These are phyloP conservation scores for Penicillium carneum DNA, from an alignment of 2,329 filamentous ascomycete genomes.

Conservation along the genomic window DNA sequence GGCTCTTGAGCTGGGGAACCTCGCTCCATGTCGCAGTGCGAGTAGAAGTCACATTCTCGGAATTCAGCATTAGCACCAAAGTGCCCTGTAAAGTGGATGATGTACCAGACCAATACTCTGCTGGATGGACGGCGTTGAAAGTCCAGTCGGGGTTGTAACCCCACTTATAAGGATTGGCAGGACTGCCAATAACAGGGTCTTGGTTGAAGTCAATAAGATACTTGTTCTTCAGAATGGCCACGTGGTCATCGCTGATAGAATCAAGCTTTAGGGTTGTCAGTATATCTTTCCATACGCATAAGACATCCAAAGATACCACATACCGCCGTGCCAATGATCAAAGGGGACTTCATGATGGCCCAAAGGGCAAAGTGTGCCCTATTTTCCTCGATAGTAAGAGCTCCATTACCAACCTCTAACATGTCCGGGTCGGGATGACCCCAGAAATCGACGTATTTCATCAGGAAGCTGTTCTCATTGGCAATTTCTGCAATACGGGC, in stretches of 20 bases:
- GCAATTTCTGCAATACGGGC: constrained; percentile 52
- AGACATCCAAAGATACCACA: not conserved
- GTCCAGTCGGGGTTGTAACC: constrained; percentile 48
- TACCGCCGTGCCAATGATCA: constrained; percentile 58
- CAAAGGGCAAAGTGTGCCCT: constrained; percentile 62
- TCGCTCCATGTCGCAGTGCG: constrained; percentile 43
- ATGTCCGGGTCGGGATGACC: constrained; percentile 62
- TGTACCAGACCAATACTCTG: constrained; percentile 48
- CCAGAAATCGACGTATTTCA: constrained; percentile 58
- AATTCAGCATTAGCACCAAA: constrained; percentile 45
- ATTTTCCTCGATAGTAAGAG: constrained; percentile 56
- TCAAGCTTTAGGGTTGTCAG: constrained; percentile 41
- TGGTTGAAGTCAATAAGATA: constrained; percentile 56
- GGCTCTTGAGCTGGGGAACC: constrained; percentile 38
- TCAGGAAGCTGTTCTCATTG: constrained; percentile 59
- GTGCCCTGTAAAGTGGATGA: constrained; percentile 40
- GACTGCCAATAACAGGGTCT: constrained; percentile 52
- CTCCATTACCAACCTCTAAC: constrained; percentile 60
- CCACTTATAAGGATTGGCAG: constrained; percentile 55
- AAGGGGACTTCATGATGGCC: constrained; percentile 59
- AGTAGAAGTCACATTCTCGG: constrained; percentile 32
- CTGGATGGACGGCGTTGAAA: constrained; percentile 44
- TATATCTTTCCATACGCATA: not conserved
- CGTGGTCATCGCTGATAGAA: constrained; percentile 45
- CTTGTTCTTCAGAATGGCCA: constrained; percentile 55